Evolutionary conservation across 116 monocot species (phyloP), one percentile per base, ranked within the genome.

Genomic region (Iris pallida): DNA sequence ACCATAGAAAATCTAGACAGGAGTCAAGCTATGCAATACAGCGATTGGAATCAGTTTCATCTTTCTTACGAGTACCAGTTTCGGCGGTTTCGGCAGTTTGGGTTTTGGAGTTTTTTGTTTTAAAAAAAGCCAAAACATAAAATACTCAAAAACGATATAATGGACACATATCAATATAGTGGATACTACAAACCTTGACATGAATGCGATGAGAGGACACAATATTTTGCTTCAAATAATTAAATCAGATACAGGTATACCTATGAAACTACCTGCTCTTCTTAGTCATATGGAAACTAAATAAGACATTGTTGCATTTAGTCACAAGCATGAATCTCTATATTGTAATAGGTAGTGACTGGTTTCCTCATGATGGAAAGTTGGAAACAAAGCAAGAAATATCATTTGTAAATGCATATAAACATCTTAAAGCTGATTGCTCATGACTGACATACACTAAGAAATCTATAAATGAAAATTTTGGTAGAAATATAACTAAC

Each of bases 401-500:
- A 65, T 49, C n/a, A 20, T 8, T 0, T 51, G 46, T 10, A 52
- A 18, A 51, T 16, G 11, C 49, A 65, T 20, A 52, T 49, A 5
- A 19, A 52, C 13, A 65, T 51, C 61, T 14, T 3, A 19, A 48
- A 65, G 30, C 47, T 49, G 40, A 51, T 20, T 51, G 47, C 49
- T 65, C 44, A 61, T 44, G 14, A 45, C 45, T 61, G 44, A 61
- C 14, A 61, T n/a, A 61, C 20, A 45, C 17, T 64, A 20, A 63
- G 5, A 63, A 53, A 42, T 30, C 6, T 5, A 54, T n/a, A 15
- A 7, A 18, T 6, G 0, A 15, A 30, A 12, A 67, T 10, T 8
- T 16, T 30, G 44, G n/a, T 5, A 64, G 64, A 54, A 20, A 41
- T 20, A 56, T 14, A 19, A 82, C 83, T 83, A 69, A 97, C 97